These are phyloP conservation scores for Seiridium unicorne DNA, from an alignment of 2,329 filamentous ascomycete genomes.

Conservation along the genomic window DNA sequence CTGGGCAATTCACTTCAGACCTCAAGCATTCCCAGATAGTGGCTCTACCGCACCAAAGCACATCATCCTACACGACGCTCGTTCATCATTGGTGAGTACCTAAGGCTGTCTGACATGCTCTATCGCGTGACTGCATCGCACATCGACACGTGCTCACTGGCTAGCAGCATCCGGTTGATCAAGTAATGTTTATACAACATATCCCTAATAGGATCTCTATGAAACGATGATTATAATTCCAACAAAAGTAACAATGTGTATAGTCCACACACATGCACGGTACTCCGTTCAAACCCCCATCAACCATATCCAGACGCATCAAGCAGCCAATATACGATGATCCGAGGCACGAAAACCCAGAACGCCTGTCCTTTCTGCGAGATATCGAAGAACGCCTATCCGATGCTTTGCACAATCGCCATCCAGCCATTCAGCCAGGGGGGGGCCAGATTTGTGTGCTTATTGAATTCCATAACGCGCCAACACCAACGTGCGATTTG, in stretches of 20 bases:
- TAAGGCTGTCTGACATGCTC: too few species aligned
- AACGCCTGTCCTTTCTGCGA: neutral
- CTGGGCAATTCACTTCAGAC: too few species aligned
- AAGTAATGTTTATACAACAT: too few species aligned
- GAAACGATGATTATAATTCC: neutral
- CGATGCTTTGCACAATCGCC: slow-evolving; percentile 1
- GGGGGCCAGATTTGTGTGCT: neutral
- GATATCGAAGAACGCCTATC: slow-evolving; percentile 1
- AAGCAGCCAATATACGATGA: neutral
- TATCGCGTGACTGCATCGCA: too few species aligned
- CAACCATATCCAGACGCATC: slow-evolving; percentile 1
- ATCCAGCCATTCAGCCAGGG: neutral
- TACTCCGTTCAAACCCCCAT: neutral
- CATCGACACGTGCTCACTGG: too few species aligned
- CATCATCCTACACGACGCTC: too few species aligned
- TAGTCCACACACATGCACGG: neutral
- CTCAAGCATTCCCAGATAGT: too few species aligned
- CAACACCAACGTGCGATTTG: neutral
- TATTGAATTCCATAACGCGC: slow-evolving; percentile 2
- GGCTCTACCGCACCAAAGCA: too few species aligned
- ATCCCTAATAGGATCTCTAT: neutral
- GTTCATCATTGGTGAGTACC: too few species aligned
- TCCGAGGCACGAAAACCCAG: neutral
- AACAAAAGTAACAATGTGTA: neutral
- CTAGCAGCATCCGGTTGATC: too few species aligned